Evolutionary conservation across 768 basidiomycete genomes (phyloP).

Genomic region (Suillus subaureus): DNA sequence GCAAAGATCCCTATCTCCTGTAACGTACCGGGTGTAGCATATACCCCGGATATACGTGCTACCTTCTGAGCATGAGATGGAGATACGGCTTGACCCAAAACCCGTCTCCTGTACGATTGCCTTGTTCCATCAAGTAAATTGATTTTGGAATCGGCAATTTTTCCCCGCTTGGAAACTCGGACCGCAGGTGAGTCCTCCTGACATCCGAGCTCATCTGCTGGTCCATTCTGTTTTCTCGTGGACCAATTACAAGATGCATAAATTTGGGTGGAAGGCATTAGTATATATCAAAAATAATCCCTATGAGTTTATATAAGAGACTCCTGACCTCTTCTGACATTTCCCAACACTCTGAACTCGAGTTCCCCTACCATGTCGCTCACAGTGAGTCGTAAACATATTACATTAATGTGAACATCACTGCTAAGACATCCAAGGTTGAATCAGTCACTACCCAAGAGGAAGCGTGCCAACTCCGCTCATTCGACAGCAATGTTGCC

Average conservation of each 20-base stretch:
- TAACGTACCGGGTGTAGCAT: neutral
- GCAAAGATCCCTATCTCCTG: neutral
- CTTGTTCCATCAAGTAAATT: no score
- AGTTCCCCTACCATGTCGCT: conserved; percentile 11
- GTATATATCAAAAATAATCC: neutral
- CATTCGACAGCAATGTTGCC: conserved; percentile 35
- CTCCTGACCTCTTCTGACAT: neutral
- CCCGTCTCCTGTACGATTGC: neutral
- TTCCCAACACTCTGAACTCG: neutral
- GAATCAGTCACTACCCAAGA: conserved; percentile 28
- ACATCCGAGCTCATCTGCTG: neutral
- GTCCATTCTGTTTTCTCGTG: neutral
- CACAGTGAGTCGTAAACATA: conserved; percentile 12
- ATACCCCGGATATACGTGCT: neutral
- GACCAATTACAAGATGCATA: neutral
- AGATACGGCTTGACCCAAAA: neutral
- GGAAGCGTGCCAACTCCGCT: conserved; percentile 24
- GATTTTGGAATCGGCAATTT: neutral
- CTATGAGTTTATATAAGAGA: neutral
- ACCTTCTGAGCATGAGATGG: neutral
- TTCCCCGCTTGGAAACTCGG: neutral
- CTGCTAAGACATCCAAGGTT: conserved; percentile 13
- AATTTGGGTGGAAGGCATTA: neutral
- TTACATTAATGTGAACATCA: neutral
- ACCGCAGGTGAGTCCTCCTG: neutral